These are phyloP conservation scores for Ophiostoma novo-ulmi DNA, from an alignment of 2,329 filamentous ascomycete genomes.

Conservation along the genomic window DNA sequence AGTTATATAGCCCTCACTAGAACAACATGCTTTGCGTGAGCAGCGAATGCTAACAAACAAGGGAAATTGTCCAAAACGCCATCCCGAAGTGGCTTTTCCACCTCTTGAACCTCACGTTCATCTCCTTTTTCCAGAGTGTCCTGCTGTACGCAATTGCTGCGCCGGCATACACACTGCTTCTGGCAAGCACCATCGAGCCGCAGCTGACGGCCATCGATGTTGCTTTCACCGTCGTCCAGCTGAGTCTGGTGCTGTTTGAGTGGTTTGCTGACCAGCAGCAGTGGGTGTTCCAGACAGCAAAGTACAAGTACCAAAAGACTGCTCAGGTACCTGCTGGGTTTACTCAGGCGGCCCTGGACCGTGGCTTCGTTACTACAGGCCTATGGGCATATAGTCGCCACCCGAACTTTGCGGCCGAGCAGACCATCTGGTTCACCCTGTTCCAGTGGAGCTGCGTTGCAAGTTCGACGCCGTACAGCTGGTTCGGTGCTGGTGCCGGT, in stretches of 20 bases:
- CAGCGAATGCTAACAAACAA: conserved; percentile 31
- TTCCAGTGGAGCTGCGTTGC: conserved; percentile 84
- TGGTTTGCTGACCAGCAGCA: conserved; percentile 88
- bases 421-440: conserved; percentile 79
- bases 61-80: conserved; percentile 65
- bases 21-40: background rate
- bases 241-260: conserved; percentile 58
- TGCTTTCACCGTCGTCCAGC: conserved; percentile 43
- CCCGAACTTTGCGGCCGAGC: conserved; percentile 92
- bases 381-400: conserved; percentile 86
- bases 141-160: conserved; percentile 69
- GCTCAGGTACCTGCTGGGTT: conserved; percentile 64
- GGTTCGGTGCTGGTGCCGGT: conserved; percentile 66
- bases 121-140: conserved; percentile 75
- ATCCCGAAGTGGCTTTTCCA: conserved; percentile 66
- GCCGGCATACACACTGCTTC: conserved; percentile 77
- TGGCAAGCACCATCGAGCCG: conserved; percentile 61
- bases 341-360: conserved; percentile 71
- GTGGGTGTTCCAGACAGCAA: conserved; percentile 83
- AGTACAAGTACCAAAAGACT: conserved; percentile 66
- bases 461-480: conserved; percentile 67
- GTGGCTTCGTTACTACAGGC: conserved; percentile 79
- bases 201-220: conserved; percentile 44
- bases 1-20: conserved; percentile 16
- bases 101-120: conserved; percentile 84